Evolutionary conservation across 1,284 basidiomycete genomes (phyloP).

Genomic region (Cryptococcus sp.): DNA sequence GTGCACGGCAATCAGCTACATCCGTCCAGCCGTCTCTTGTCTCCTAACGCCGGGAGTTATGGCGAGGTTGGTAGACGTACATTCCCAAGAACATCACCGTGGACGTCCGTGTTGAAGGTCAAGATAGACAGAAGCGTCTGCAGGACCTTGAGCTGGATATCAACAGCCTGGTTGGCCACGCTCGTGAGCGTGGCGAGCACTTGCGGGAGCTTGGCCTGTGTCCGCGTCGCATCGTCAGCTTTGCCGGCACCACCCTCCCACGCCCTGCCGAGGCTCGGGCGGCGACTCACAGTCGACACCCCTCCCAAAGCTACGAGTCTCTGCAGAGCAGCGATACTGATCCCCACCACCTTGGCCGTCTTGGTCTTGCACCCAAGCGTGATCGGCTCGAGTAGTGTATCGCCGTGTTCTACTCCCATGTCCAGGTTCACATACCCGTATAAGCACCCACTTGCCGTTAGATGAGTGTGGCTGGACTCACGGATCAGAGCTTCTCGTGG

Average conservation of each 20-base stretch:
- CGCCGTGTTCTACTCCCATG: conserved; percentile 60
- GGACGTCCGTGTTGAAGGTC: conserved; percentile 77
- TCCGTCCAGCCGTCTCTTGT: neutral
- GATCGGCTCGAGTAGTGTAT: conserved; percentile 79
- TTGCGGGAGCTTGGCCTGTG: conserved; percentile 65
- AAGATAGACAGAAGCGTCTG: conserved; percentile 86
- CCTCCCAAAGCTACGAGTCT: conserved; percentile 82
- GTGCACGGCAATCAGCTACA: neutral
- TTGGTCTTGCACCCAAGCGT: conserved; percentile 92
- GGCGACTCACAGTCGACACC: conserved; percentile 58
- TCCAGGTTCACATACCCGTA: neutral
- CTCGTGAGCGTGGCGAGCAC: conserved; percentile 78
- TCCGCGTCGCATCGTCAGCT: neutral
- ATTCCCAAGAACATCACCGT: conserved; percentile 73
- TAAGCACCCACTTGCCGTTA: neutral
- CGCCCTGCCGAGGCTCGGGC: neutral
- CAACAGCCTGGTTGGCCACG: conserved; percentile 87
- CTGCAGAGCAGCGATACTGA: conserved; percentile 86
- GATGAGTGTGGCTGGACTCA: conserved; percentile 9
- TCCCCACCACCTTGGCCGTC: conserved; percentile 88
- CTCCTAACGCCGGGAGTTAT: neutral
- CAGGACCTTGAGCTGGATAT: conserved; percentile 87
- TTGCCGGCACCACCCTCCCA: neutral
- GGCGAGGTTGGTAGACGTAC: conserved; percentile 35
- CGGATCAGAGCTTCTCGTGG: conserved; percentile 43